Evolutionary conservation across 805 yeast species (phyloP).

Genomic region (Pichia deserticola): DNA sequence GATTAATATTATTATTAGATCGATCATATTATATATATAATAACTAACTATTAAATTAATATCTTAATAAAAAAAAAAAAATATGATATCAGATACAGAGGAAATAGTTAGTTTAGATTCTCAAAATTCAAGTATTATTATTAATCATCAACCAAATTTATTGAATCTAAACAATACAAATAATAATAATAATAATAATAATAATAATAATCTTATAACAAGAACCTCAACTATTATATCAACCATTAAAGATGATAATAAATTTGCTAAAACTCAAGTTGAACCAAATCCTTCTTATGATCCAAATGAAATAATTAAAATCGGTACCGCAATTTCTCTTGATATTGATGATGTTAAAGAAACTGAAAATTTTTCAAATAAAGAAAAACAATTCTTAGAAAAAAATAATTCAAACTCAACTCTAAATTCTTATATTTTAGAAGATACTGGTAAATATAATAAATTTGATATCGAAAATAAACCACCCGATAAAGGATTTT

Average conservation of each 20-base stretch:
- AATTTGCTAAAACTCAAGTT: slow-evolving; percentile 16
- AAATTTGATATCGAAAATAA: slow-evolving; percentile 19
- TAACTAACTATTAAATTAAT: too few species aligned
- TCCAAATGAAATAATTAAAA: not conserved
- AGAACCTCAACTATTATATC: slow-evolving; percentile 21
- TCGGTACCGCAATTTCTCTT: slow-evolving; percentile 1
- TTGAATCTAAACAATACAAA: too few species aligned
- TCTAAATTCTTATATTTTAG: too few species aligned
- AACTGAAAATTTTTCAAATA: not conserved
- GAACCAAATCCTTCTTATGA: slow-evolving; percentile 6
- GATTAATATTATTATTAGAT: too few species aligned
- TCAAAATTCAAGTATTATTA: too few species aligned
- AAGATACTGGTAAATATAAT: slow-evolving; percentile 30
- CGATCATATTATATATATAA: too few species aligned
- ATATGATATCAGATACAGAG: too few species aligned
- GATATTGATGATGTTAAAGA: not conserved
- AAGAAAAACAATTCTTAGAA: not conserved
- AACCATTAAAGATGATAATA: slow-evolving; percentile 26
- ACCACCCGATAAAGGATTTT: slow-evolving; percentile 39
- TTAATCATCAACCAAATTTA: too few species aligned
- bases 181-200: too few species aligned
- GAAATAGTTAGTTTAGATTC: too few species aligned
- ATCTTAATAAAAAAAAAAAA: too few species aligned
- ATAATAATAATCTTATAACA: slow-evolving; percentile 9
- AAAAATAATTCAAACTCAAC: not conserved